A percentile compares a stretch with the other conserved stretches of the same genome.
Conservation (phyloP, 208 protist genomes). For the Trypanosomatidae sp. region DNA sequence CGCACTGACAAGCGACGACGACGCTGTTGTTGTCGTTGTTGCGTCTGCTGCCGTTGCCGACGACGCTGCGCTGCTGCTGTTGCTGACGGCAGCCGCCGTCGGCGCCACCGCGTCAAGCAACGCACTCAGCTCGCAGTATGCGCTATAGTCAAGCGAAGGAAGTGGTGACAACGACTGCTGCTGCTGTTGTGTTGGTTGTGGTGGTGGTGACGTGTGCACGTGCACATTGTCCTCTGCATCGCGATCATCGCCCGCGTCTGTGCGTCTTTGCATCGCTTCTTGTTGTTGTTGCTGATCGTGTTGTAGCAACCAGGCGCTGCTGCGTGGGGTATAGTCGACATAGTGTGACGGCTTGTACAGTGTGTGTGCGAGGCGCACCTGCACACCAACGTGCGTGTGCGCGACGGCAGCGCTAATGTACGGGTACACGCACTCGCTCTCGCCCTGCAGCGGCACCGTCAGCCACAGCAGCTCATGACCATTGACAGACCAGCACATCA, state of each 20-base stretch:
- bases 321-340: constrained; percentile 43
- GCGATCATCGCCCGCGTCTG: no score
- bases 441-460: constrained; percentile 46
- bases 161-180: background rate
- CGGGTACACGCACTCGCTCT: constrained; percentile 73
- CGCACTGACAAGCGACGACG: no score
- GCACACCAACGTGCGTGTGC: constrained; percentile 16
- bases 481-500: constrained; percentile 83
- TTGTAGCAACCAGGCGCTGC: constrained; percentile 12
- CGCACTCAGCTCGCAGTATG: constrained; percentile 58
- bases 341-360: constrained; percentile 65
- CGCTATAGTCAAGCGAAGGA: constrained; percentile 42
- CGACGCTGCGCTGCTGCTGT: no score
- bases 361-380: constrained; percentile 63
- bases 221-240: constrained; percentile 1
- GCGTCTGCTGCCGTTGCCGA: no score
- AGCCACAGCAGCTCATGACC: constrained; percentile 69
- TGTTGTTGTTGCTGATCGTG: background rate
- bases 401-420: constrained; percentile 74
- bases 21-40: no score
- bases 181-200: background rate
- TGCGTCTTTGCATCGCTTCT: background rate
- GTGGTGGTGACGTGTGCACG: background rate
- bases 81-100: constrained; percentile 7
- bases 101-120: constrained; percentile 31